A percentile compares a stretch with the other conserved stretches of the same genome.
Evolutionary conservation across 306 rosid species (phyloP).

Genomic region (Biancaea sappan): DNA sequence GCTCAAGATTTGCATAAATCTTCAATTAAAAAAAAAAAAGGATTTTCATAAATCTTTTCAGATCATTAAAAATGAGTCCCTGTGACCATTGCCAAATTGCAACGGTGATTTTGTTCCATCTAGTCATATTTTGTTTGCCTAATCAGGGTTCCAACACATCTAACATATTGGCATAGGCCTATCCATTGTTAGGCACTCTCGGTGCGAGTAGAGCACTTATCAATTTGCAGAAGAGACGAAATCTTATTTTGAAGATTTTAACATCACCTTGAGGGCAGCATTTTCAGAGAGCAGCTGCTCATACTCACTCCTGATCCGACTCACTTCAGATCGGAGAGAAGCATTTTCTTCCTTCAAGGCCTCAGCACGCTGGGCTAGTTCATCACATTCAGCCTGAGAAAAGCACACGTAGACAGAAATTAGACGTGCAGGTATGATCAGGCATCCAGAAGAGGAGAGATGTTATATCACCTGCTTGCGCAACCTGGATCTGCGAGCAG

Average conservation of each 20-base stretch:
- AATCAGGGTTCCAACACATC: not conserved
- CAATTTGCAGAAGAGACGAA: constrained; percentile 10
- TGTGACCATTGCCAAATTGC: not conserved
- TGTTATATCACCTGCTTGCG: constrained; percentile 80
- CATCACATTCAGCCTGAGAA: constrained; percentile 94
- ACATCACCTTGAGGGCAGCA: constrained; percentile 79
- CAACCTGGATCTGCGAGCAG: constrained; percentile 96
- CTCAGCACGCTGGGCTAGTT: constrained; percentile 90
- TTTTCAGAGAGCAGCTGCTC: constrained; percentile 90
- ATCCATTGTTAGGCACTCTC: not conserved
- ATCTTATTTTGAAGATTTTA: constrained; percentile 38
- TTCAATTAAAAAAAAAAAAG: too few species aligned
- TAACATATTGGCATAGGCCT: not conserved
- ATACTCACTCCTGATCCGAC: constrained; percentile 76
- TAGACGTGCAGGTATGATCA: constrained; percentile 27
- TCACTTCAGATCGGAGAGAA: constrained; percentile 76
- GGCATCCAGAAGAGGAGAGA: constrained; percentile 29
- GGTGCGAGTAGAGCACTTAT: not conserved
- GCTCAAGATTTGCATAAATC: constrained; percentile 21
- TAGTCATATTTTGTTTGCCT: not conserved
- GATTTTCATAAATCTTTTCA: constrained; percentile 12
- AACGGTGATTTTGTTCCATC: not conserved
- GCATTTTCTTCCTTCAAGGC: constrained; percentile 88
- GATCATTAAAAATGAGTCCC: not conserved
- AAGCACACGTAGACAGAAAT: constrained; percentile 17